These are phyloP conservation scores for Falciphora oryzae DNA, from an alignment of 2,329 filamentous ascomycete genomes.

Conservation along the genomic window DNA sequence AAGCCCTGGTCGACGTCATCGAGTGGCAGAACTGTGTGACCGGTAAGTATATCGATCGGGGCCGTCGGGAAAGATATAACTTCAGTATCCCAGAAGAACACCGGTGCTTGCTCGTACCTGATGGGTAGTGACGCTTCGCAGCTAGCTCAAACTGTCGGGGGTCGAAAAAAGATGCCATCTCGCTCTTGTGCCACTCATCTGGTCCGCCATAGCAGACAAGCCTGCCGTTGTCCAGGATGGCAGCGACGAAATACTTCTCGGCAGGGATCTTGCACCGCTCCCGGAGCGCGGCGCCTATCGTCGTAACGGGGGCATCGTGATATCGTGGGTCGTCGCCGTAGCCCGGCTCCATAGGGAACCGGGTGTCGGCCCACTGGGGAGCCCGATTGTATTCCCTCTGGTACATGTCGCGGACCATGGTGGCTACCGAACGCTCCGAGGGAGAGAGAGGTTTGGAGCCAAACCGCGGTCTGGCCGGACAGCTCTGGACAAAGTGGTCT, in stretches of 20 bases:
- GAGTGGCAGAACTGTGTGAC: background rate
- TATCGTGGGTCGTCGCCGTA: constrained; percentile 1
- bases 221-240: constrained; percentile 41
- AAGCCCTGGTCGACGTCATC: background rate
- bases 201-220: constrained; percentile 41
- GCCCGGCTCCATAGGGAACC: background rate
- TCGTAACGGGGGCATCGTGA: constrained; percentile 26
- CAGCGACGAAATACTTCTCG: constrained; percentile 47
- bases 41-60: background rate
- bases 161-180: constrained; percentile 3
- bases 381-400: background rate
- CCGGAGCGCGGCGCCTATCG: constrained; percentile 45
- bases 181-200: constrained; percentile 19
- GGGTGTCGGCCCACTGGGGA: background rate
- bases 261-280: constrained; percentile 47
- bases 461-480: background rate
- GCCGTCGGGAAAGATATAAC: background rate
- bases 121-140: background rate
- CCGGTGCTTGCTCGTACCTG: background rate
- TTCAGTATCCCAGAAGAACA: background rate
- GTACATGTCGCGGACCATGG: background rate
- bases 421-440: constrained; percentile 1
- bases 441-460: constrained; percentile 1
- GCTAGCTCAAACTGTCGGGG: background rate
- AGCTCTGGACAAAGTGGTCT: background rate